Evolutionary conservation across 345 rosid genomes (phyloP).

Genomic region (Dipteronia sinensis): DNA sequence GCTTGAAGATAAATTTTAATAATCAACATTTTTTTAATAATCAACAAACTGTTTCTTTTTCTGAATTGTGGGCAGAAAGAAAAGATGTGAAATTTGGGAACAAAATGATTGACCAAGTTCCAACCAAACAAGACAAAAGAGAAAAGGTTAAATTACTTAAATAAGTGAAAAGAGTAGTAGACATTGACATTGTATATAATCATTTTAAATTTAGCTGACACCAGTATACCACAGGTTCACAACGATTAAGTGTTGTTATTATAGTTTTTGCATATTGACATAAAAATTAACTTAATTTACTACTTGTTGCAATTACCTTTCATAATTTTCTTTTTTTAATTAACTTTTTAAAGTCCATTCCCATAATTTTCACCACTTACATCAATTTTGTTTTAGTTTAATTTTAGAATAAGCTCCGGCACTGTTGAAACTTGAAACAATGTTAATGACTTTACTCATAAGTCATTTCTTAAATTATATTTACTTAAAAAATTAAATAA

Average conservation of each 20-base stretch:
- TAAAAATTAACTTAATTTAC: neutral
- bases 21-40: no score
- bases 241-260: neutral
- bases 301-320: neutral
- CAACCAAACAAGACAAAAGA: neutral
- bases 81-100: neutral
- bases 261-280: neutral
- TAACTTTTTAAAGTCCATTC: neutral
- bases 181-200: conserved; percentile 11
- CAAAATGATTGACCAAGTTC: neutral
- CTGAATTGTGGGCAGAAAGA: neutral
- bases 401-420: no score
- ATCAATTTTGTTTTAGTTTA: no score
- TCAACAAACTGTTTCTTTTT: neutral
- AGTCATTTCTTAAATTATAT: no score
- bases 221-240: neutral
- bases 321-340: no score
- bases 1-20: no score
- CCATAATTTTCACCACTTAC: neutral
- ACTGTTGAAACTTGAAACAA: no score
- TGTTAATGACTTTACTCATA: no score
- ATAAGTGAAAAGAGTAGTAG: neutral
- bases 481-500: no score
- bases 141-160: neutral
- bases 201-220: conserved; percentile 14